Percentiles rank a stretch among this genome's conserved stretches.
phyloP scores from a whole-genome alignment of 306 rosid species.

The Oemleria cerasiformis region DNA sequence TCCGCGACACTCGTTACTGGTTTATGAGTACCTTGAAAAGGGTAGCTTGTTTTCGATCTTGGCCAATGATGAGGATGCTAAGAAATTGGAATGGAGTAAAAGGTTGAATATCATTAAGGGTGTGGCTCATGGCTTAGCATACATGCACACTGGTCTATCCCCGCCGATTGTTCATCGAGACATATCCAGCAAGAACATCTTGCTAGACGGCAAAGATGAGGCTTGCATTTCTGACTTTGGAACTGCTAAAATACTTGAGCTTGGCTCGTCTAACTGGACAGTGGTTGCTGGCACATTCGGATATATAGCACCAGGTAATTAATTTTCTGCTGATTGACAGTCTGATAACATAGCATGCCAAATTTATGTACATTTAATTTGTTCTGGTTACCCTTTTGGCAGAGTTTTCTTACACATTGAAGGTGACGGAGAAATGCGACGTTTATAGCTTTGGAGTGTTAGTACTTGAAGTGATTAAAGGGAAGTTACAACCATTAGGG shows the following conservation, averaged over 20 bases:
- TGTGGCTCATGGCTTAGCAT: slow-evolving; percentile 26
- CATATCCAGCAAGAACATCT: slow-evolving; percentile 37
- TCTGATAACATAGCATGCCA: too few species aligned
- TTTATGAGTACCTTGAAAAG: slow-evolving; percentile 25
- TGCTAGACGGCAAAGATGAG: slow-evolving; percentile 18
- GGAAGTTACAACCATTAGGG: too few species aligned
- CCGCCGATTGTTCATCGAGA: slow-evolving; percentile 30
- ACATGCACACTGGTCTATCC: slow-evolving; percentile 18
- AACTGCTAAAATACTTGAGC: slow-evolving; percentile 22
- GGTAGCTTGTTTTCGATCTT: slow-evolving; percentile 25
- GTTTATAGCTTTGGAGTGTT: too few species aligned
- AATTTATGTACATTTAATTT: too few species aligned
- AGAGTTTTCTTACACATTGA: too few species aligned
- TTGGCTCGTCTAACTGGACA: slow-evolving; percentile 23
- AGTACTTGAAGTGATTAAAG: too few species aligned
- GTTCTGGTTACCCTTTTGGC: too few species aligned
- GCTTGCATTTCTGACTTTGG: slow-evolving; percentile 27
- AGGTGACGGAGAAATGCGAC: too few species aligned
- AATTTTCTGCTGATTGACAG: too few species aligned
- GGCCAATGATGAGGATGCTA: slow-evolving; percentile 14
- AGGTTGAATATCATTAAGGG: slow-evolving; percentile 24
- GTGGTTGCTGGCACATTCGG: slow-evolving; percentile 35
- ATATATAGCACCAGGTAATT: slow-evolving; percentile 38
- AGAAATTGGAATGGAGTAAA: slow-evolving; percentile 25
- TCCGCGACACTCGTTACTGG: slow-evolving; percentile 3